These are phyloP conservation scores for Maudiozyma saulgeensis DNA, from an alignment of 805 yeast genomes.

Conservation along the genomic window DNA sequence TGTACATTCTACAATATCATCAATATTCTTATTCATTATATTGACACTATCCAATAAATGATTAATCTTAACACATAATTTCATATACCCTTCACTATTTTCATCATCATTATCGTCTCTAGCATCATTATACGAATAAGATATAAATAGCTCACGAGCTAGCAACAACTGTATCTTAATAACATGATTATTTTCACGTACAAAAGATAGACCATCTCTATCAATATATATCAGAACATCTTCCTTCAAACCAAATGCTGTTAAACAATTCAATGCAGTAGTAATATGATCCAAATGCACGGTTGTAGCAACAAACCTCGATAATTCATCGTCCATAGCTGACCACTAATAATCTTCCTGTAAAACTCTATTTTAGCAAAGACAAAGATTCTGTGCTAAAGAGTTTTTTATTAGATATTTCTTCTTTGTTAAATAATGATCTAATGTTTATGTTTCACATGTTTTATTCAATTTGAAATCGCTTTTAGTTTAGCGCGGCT, in stretches of 20 bases:
- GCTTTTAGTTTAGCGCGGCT: too few species aligned
- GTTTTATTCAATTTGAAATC: too few species aligned
- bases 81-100: slow-evolving; percentile 13
- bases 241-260: slow-evolving; percentile 33
- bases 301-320: slow-evolving; percentile 37
- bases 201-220: slow-evolving; percentile 42
- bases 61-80: slow-evolving; percentile 36
- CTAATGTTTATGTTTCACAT: too few species aligned
- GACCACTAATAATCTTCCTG: too few species aligned
- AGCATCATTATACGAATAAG: slow-evolving; percentile 14
- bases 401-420: too few species aligned
- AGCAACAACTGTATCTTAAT: slow-evolving; percentile 27
- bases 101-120: not conserved
- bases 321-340: not conserved
- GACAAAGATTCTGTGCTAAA: too few species aligned
- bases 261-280: slow-evolving; percentile 35
- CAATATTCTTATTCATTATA: slow-evolving; percentile 29
- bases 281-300: slow-evolving; percentile 38
- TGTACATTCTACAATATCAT: slow-evolving; percentile 37
- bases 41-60: slow-evolving; percentile 44
- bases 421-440: too few species aligned
- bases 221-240: slow-evolving; percentile 36
- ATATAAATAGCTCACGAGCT: slow-evolving; percentile 25
- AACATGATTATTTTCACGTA: slow-evolving; percentile 38
- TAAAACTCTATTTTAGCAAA: too few species aligned